phyloP scores from a whole-genome alignment of 805 yeast species.

The Candida rishiriensis region DNA sequence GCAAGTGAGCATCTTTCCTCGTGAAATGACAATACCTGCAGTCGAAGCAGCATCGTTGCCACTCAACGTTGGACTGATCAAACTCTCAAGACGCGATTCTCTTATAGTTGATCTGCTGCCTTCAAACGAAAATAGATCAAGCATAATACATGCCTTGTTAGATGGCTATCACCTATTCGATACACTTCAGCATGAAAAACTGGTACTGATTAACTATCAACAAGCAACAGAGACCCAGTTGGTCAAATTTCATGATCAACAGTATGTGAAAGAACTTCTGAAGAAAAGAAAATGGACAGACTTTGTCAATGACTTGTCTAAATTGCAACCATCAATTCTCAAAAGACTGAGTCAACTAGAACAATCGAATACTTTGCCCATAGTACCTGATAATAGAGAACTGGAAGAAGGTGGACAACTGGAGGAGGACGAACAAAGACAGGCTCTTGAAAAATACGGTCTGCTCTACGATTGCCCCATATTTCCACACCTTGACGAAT shows the following conservation, averaged over 20 bases:
- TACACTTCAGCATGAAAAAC: slow-evolving; percentile 9
- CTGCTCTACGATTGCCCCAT: slow-evolving; percentile 60
- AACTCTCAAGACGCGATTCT: slow-evolving; percentile 6
- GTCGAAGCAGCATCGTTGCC: background rate
- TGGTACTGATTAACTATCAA: slow-evolving; percentile 22
- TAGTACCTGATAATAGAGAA: background rate
- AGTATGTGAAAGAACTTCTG: slow-evolving; percentile 39
- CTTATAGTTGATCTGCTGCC: slow-evolving; percentile 41
- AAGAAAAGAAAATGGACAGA: slow-evolving; percentile 17
- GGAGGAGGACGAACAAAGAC: slow-evolving; percentile 8
- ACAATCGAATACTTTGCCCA: background rate
- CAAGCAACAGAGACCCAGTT: slow-evolving; percentile 36
- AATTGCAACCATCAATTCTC: slow-evolving; percentile 5
- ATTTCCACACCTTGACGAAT: slow-evolving; percentile 49
- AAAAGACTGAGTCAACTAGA: slow-evolving; percentile 2
- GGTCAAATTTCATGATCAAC: slow-evolving; percentile 43
- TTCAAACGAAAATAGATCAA: slow-evolving; percentile 47
- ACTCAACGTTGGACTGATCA: slow-evolving; percentile 11
- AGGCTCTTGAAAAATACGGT: slow-evolving; percentile 36
- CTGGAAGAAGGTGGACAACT: slow-evolving; percentile 2
- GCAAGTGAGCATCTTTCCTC: no score
- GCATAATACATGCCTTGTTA: slow-evolving; percentile 39
- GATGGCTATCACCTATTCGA: slow-evolving; percentile 35
- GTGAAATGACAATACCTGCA: no score
- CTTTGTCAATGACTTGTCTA: slow-evolving; percentile 15